phyloP scores from a whole-genome alignment of 768 basidiomycete species.

The Mycena chlorophos region DNA sequence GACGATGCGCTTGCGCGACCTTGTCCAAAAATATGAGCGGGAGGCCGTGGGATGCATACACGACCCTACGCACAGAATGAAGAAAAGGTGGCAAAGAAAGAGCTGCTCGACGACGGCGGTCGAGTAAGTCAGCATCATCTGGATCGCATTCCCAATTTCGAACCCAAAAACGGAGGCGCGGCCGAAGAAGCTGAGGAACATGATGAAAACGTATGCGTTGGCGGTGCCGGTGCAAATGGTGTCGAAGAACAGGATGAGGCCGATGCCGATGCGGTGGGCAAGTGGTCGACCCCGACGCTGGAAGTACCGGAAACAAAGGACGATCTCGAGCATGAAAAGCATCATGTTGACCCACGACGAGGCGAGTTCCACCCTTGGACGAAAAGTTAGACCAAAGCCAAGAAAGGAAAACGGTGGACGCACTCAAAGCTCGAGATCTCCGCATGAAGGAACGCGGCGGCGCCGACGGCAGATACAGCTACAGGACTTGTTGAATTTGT shows the following conservation, averaged over 20 bases:
- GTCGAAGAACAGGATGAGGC: slow-evolving; percentile 16
- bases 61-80: slow-evolving; percentile 8
- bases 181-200: slow-evolving; percentile 5
- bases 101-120: slow-evolving; percentile 15
- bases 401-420: neutral
- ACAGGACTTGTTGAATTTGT: no score
- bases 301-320: slow-evolving; percentile 17
- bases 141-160: neutral
- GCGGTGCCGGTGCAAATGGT: slow-evolving; percentile 18
- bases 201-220: slow-evolving; percentile 8
- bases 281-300: slow-evolving; percentile 16
- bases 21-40: neutral
- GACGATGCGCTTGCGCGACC: slow-evolving; percentile 13
- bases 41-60: neutral
- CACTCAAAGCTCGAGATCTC: neutral
- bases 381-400: neutral
- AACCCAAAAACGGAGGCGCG: neutral
- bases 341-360: slow-evolving; percentile 22
- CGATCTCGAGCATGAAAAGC: slow-evolving; percentile 19
- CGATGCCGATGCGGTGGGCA: slow-evolving; percentile 16
- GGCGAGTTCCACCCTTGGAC: slow-evolving; percentile 11
- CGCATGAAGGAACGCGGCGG: neutral
- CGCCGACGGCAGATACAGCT: no score
- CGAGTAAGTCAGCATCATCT: slow-evolving; percentile 12
- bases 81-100: slow-evolving; percentile 18